Percentiles rank a stretch among this genome's conserved stretches.
These are phyloP conservation scores for Sclerotinia spermophila DNA, from an alignment of 2,329 filamentous ascomycete species.

Conservation along the genomic window DNA sequence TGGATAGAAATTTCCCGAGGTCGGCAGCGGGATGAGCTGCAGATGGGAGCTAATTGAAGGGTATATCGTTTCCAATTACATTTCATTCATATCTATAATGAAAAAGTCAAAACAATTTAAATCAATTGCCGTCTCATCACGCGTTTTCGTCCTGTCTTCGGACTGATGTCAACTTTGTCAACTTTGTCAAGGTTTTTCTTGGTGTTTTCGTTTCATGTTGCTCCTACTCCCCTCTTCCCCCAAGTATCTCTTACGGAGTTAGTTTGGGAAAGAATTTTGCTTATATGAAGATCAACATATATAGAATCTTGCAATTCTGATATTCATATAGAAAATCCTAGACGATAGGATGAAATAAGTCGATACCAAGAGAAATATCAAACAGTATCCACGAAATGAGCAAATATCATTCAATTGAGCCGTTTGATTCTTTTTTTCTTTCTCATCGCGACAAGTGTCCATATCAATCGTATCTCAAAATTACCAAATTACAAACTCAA, in stretches of 20 bases:
- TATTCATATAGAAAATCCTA: background rate
- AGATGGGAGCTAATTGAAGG: background rate
- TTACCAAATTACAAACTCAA: background rate
- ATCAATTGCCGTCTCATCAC: background rate
- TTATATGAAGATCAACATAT: background rate
- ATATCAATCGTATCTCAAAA: background rate
- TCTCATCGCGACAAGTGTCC: slow-evolving; percentile 1
- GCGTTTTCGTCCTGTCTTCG: background rate
- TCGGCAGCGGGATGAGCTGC: slow-evolving; percentile 11
- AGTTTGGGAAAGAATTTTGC: background rate
- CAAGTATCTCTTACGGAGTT: background rate
- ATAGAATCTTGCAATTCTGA: background rate
- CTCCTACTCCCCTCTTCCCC: no score
- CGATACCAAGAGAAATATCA: background rate
- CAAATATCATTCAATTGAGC: background rate
- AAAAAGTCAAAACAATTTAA: background rate
- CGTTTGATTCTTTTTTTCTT: background rate
- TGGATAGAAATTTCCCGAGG: slow-evolving; percentile 3
- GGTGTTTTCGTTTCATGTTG: background rate
- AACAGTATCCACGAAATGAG: background rate
- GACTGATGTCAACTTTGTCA: background rate
- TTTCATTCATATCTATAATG: background rate
- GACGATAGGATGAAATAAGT: background rate
- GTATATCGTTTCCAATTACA: background rate
- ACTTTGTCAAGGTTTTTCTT: no score